Conservation (phyloP, 371 early-diverging fungal genomes). For the Syncephalastrum monosporum region DNA sequence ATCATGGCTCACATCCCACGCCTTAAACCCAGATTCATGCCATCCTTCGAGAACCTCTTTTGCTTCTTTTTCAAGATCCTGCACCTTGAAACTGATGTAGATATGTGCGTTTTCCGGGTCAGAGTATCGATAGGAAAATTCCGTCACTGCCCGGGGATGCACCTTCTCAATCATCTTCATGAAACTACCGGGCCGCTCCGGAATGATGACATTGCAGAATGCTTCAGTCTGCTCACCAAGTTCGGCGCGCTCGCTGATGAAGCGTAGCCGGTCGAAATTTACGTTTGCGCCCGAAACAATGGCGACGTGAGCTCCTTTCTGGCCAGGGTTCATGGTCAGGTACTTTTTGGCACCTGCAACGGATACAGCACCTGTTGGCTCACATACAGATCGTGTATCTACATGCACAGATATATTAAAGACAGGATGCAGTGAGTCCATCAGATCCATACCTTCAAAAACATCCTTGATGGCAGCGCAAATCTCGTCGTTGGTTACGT, state of each 20-base stretch:
- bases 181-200: slow-evolving; percentile 90
- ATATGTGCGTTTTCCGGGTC: slow-evolving; percentile 79
- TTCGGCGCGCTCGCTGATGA: slow-evolving; percentile 93
- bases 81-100: slow-evolving; percentile 84
- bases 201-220: slow-evolving; percentile 86
- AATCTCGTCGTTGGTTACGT: slow-evolving; percentile 93
- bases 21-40: slow-evolving; percentile 61
- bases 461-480: slow-evolving; percentile 98
- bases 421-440: background rate
- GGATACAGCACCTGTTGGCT: slow-evolving; percentile 92
- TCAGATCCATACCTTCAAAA: slow-evolving; percentile 68
- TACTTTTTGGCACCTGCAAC: slow-evolving; percentile 91
- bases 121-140: slow-evolving; percentile 90
- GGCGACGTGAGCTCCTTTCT: slow-evolving; percentile 65
- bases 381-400: slow-evolving; percentile 92
- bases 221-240: slow-evolving; percentile 90
- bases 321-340: slow-evolving; percentile 39
- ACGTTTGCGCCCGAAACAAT: slow-evolving; percentile 95
- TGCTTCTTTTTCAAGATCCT: slow-evolving; percentile 63
- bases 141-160: slow-evolving; percentile 83
- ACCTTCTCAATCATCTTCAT: slow-evolving; percentile 75
- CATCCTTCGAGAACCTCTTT: slow-evolving; percentile 62
- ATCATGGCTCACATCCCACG: slow-evolving; percentile 82
- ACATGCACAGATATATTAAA: slow-evolving; percentile 1
- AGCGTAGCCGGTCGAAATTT: slow-evolving; percentile 95